Evolutionary conservation across 352 stramenopile species (phyloP), one percentile per base, ranked within the genome.

Genomic region (Phytophthora sansomeana): DNA sequence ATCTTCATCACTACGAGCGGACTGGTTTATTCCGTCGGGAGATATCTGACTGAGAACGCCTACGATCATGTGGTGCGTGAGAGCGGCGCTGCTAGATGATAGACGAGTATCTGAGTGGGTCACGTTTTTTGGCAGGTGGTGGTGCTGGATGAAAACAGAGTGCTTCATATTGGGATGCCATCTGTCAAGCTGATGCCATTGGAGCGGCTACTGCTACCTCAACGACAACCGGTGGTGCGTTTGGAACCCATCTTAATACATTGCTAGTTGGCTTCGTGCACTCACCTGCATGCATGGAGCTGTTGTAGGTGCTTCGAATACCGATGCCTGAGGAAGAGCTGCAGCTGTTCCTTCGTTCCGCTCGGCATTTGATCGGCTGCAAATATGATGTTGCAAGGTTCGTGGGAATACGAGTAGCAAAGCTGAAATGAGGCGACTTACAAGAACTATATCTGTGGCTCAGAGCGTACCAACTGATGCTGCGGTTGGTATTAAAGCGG

Each of bases 1-100:
- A 90, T 93, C 50, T 93, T 93, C 58, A 93, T 91, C 61, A 93
- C 82, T 2, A 91, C 85, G 4, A 88, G 72, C 53, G 85, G 85
- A 13, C 76, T 90, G 53, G 60, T 91, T 7, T 93, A 90, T 49
- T 93, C 82, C 16, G 69, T 87, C 35, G 82, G 73, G 26, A 74
- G 85, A 48, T 90, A 80, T 43, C 26, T 89, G 32, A 86, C 78
- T 4, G 72, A 83, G 41, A 93, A 85, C 35, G 81, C 86, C 9
- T 93, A 93, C 46, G 85, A 93, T 28, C 85, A 93, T 48, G 80
- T 93, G 56, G 85, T 93, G 48, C 39, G 55, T 55, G 39, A 53
- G 11, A 29, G 14, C 30, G 36, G 42, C 28, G 38, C 26, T 10
- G 21, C 24, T 17, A 43, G 5, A 53, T 26, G 42, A 41, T 54